A percentile compares a stretch with the other conserved stretches of the same genome.
phyloP scores from a whole-genome alignment of 2,329 filamentous ascomycete genomes.

The Aspergillus ruber region DNA sequence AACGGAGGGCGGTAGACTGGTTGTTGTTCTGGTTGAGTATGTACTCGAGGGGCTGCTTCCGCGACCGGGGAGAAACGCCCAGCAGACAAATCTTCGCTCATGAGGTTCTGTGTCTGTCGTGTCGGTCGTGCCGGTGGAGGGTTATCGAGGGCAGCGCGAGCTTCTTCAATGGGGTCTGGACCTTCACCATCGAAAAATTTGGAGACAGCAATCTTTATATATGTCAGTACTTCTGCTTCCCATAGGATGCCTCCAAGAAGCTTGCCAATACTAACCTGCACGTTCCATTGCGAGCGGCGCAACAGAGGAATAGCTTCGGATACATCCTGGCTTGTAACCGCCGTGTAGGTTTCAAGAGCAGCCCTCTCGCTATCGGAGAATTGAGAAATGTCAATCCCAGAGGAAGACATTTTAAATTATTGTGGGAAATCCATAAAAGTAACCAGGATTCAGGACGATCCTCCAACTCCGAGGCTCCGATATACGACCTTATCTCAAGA shows the following conservation, averaged over 20 bases:
- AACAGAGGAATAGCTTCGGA: constrained; percentile 72
- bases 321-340: constrained; percentile 77
- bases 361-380: constrained; percentile 74
- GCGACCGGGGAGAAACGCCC: constrained; percentile 30
- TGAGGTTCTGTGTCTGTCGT: constrained; percentile 66
- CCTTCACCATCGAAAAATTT: constrained; percentile 98
- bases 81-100: constrained; percentile 39
- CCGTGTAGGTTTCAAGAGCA: constrained; percentile 78
- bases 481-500: not conserved
- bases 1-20: constrained; percentile 65
- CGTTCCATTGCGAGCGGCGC: constrained; percentile 89
- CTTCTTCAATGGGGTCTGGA: constrained; percentile 72
- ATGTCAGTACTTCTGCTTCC: constrained; percentile 7
- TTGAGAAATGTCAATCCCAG: constrained; percentile 51
- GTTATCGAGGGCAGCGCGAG: constrained; percentile 56
- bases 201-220: constrained; percentile 75
- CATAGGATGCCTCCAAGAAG: not conserved
- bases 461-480: not conserved
- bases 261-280: constrained; percentile 54
- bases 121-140: constrained; percentile 54
- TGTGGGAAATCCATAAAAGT: constrained; percentile 16
- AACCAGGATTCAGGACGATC: not conserved
- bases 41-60: constrained; percentile 75
- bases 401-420: constrained; percentile 39
- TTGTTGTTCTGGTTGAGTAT: constrained; percentile 64